Evolutionary conservation across 2,329 filamentous ascomycete species (phyloP).

Genomic region (Aspergillus calidoustus): DNA sequence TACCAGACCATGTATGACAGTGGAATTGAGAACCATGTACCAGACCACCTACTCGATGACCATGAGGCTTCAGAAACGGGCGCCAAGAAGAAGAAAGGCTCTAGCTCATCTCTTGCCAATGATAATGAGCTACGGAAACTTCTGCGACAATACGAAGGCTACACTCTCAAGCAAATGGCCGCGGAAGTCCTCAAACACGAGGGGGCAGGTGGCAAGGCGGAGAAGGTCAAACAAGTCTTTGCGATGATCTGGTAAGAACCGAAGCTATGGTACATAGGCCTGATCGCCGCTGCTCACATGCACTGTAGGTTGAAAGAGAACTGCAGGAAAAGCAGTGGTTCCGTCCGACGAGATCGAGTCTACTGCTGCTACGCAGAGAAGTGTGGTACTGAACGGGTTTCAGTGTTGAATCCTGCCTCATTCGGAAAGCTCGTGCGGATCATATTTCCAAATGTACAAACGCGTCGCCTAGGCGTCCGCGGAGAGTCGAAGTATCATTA

Average conservation of each 20-base stretch:
- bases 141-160: constrained; percentile 52
- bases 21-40: constrained; percentile 48
- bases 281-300: constrained; percentile 17
- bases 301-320: constrained; percentile 51
- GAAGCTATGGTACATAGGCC: background rate
- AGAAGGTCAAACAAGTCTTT: constrained; percentile 58
- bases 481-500: constrained; percentile 99
- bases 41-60: constrained; percentile 45
- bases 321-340: constrained; percentile 56
- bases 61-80: constrained; percentile 51
- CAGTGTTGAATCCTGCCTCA: constrained; percentile 92
- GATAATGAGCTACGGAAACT: constrained; percentile 55
- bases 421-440: constrained; percentile 97
- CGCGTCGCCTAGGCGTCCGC: constrained; percentile 84
- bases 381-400: constrained; percentile 91
- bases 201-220: constrained; percentile 54
- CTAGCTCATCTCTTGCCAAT: constrained; percentile 53
- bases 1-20: constrained; percentile 48
- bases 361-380: constrained; percentile 94
- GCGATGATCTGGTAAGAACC: constrained; percentile 56
- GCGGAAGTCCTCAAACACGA: constrained; percentile 55
- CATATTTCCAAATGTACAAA: constrained; percentile 93
- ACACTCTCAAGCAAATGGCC: constrained; percentile 52
- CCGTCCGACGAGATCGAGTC: constrained; percentile 88
- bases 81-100: constrained; percentile 51